Evolutionary conservation across 371 early-diverging fungal species (phyloP).

Genomic region (Parasitella parasitica): DNA sequence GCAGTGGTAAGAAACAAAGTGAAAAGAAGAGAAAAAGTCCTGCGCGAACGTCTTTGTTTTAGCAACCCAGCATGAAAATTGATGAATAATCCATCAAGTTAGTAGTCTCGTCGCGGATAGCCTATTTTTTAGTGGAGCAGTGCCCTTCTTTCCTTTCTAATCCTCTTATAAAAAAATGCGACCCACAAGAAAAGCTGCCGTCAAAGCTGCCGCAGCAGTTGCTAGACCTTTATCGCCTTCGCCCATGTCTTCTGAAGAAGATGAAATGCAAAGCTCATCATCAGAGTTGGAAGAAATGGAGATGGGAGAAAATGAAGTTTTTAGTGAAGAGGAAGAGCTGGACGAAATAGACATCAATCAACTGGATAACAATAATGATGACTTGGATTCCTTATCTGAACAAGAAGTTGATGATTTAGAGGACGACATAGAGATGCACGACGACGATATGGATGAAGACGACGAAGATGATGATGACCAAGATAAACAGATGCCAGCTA

Average conservation of each 20-base stretch:
- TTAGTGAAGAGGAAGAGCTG: conserved; percentile 33
- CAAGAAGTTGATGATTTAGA: conserved; percentile 25
- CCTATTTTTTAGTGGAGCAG: neutral
- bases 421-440: conserved; percentile 29
- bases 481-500: conserved; percentile 21
- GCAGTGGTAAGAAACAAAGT: neutral
- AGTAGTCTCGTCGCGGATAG: neutral
- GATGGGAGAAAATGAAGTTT: conserved; percentile 12
- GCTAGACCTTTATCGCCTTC: conserved; percentile 20
- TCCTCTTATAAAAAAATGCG: conserved; percentile 11
- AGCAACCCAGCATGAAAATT: neutral
- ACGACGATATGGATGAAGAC: conserved; percentile 33
- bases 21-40: neutral
- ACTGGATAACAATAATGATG: conserved; percentile 10
- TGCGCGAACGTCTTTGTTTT: neutral
- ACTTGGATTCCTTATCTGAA: conserved; percentile 31
- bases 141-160: neutral
- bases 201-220: conserved; percentile 11
- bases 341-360: conserved; percentile 22
- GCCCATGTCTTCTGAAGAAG: conserved; percentile 23
- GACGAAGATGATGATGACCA: conserved; percentile 36
- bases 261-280: neutral
- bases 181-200: conserved; percentile 25
- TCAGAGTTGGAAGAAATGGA: conserved; percentile 21
- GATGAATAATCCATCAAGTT: neutral